phyloP scores from a whole-genome alignment of 805 yeast species.

The Myxozyma melibiosi region DNA sequence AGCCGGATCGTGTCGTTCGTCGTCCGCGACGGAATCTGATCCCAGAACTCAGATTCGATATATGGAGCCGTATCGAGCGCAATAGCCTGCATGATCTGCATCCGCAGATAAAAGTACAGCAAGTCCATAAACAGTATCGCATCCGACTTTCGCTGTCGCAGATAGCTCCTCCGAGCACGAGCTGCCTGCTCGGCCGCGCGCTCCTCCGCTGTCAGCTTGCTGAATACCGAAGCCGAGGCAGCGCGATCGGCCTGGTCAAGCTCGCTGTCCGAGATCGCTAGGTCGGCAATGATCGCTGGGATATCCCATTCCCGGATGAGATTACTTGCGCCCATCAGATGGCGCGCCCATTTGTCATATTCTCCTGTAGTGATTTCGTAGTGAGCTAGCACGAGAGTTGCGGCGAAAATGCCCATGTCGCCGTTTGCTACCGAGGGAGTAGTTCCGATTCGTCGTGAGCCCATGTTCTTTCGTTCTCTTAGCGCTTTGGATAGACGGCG shows the following conservation, averaged over 20 bases:
- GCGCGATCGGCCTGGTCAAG: not conserved
- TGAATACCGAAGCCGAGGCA: not conserved
- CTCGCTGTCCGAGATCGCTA: not conserved
- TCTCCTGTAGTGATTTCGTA: slow-evolving; percentile 25
- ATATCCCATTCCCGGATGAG: slow-evolving; percentile 14
- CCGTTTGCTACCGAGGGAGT: slow-evolving; percentile 1
- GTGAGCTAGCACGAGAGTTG: slow-evolving; percentile 16
- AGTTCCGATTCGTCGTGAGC: not conserved
- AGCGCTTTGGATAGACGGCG: slow-evolving; percentile 15
- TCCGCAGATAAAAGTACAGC: slow-evolving; percentile 16
- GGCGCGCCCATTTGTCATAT: slow-evolving; percentile 28
- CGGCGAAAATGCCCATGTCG: slow-evolving; percentile 22
- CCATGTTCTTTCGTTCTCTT: slow-evolving; percentile 1
- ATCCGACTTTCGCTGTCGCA: slow-evolving; percentile 14
- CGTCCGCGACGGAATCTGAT: slow-evolving; percentile 8
- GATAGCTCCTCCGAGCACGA: not conserved
- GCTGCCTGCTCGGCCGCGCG: slow-evolving; percentile 2
- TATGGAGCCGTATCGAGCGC: slow-evolving; percentile 16
- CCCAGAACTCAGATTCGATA: slow-evolving; percentile 9
- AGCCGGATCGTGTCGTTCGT: slow-evolving; percentile 1
- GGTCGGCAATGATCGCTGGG: slow-evolving; percentile 1
- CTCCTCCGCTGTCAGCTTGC: not conserved
- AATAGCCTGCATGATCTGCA: slow-evolving; percentile 20
- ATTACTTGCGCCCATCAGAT: slow-evolving; percentile 20
- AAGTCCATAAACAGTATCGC: slow-evolving; percentile 15